Evolutionary conservation across 352 stramenopile genomes (phyloP).

Genomic region (Phytophthora foliorum): DNA sequence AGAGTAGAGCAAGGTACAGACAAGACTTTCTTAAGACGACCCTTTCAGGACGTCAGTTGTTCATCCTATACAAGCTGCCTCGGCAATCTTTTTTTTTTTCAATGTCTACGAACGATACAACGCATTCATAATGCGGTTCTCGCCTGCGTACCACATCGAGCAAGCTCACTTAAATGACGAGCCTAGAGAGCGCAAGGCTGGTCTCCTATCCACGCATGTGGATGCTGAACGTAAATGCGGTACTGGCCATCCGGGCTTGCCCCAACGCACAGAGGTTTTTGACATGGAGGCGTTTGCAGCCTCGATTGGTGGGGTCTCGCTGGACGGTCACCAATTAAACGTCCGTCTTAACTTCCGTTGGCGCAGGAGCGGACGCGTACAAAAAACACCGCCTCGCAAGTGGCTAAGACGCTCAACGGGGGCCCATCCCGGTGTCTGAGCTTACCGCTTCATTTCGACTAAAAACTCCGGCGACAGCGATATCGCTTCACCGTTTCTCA

Average conservation of each 20-base stretch:
- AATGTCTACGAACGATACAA: no score
- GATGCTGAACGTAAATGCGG: background rate
- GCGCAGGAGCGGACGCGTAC: slow-evolving; percentile 14
- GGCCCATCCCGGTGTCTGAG: slow-evolving; percentile 19
- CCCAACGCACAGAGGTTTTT: slow-evolving; percentile 4
- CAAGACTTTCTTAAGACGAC: background rate
- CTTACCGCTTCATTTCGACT: background rate
- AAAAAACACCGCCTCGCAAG: background rate
- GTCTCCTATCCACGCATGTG: background rate
- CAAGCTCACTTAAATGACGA: slow-evolving; percentile 19
- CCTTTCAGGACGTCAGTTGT: background rate
- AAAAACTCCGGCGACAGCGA: slow-evolving; percentile 1
- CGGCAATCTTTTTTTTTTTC: no score
- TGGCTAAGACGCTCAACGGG: slow-evolving; percentile 10
- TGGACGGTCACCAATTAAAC: slow-evolving; percentile 19
- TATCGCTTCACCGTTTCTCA: background rate
- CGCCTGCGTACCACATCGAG: background rate
- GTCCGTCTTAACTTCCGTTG: slow-evolving; percentile 10
- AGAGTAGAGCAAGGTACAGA: slow-evolving; percentile 16
- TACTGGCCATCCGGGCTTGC: slow-evolving; percentile 1
- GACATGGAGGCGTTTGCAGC: background rate
- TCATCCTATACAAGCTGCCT: background rate
- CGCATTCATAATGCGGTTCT: no score
- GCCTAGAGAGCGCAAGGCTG: background rate
- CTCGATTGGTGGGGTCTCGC: slow-evolving; percentile 5